These are phyloP conservation scores for Penicillium thymicola DNA, from an alignment of 2,329 filamentous ascomycete genomes.

Conservation along the genomic window DNA sequence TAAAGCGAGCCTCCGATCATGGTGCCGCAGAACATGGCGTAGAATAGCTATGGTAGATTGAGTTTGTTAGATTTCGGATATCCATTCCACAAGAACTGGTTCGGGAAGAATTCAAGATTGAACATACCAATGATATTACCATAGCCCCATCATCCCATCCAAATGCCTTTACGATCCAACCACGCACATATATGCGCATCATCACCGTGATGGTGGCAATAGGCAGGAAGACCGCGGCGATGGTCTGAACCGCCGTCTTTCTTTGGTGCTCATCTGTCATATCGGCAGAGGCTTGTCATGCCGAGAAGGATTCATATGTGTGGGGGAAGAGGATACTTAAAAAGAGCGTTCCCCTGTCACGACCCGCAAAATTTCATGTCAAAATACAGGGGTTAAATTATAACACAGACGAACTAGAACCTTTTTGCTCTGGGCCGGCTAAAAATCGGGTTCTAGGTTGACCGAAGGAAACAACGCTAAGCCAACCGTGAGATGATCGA, in stretches of 20 bases:
- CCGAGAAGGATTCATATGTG: background rate
- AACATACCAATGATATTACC: constrained; percentile 28
- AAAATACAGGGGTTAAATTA: background rate
- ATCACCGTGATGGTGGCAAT: constrained; percentile 27
- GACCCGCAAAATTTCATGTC: background rate
- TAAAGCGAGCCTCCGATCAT: constrained; percentile 32
- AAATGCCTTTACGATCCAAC: constrained; percentile 30
- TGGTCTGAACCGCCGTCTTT: constrained; percentile 22
- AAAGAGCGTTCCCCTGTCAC: background rate
- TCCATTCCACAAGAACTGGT: background rate
- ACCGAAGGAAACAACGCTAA: background rate
- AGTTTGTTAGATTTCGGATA: background rate
- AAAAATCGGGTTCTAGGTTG: background rate
- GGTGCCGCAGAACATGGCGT: constrained; percentile 30
- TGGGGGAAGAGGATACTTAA: constrained; percentile 6
- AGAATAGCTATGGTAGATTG: constrained; percentile 16
- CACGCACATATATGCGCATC: constrained; percentile 33
- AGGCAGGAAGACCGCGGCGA: constrained; percentile 29
- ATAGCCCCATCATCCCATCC: constrained; percentile 35
- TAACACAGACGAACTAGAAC: background rate
- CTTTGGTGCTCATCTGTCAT: constrained; percentile 24
- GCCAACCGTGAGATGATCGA: background rate
- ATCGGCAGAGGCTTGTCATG: background rate
- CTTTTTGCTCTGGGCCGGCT: background rate
- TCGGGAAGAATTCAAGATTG: background rate